Conservation (phyloP, 768 basidiomycete genomes). For the Pisolithus marmoratus region DNA sequence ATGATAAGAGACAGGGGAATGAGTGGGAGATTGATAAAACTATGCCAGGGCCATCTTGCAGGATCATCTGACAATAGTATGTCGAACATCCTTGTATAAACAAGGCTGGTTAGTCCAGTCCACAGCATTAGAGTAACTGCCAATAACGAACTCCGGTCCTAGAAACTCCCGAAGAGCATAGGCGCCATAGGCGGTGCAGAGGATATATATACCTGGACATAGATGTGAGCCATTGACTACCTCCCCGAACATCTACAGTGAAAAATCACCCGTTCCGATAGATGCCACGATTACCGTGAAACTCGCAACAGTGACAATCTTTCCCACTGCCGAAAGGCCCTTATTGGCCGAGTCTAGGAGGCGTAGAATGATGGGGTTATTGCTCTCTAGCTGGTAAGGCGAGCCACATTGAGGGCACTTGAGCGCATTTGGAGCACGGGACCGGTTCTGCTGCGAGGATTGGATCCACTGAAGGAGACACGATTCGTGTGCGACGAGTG, state of each 20-base stretch:
- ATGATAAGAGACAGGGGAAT: conserved; percentile 64
- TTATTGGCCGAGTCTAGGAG: conserved; percentile 48
- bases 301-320: conserved; percentile 45
- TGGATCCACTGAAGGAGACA: conserved; percentile 80
- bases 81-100: conserved; percentile 48
- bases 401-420: conserved; percentile 78
- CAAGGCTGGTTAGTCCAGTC: not conserved
- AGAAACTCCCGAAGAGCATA: conserved; percentile 67
- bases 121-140: not conserved
- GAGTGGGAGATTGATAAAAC: conserved; percentile 68
- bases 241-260: not conserved
- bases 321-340: conserved; percentile 44
- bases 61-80: conserved; percentile 64
- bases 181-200: conserved; percentile 64
- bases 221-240: not conserved
- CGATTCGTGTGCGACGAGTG: conserved; percentile 72
- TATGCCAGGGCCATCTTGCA: conserved; percentile 69
- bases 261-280: conserved; percentile 54
- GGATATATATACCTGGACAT: conserved; percentile 36
- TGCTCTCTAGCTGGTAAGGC: conserved; percentile 60
- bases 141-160: conserved; percentile 51
- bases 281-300: conserved; percentile 47
- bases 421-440: conserved; percentile 54
- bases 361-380: conserved; percentile 48
- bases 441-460: conserved; percentile 54